These are phyloP conservation scores for Capsicum rhomboideum DNA, from an alignment of 257 asterid genomes.

Conservation along the genomic window DNA sequence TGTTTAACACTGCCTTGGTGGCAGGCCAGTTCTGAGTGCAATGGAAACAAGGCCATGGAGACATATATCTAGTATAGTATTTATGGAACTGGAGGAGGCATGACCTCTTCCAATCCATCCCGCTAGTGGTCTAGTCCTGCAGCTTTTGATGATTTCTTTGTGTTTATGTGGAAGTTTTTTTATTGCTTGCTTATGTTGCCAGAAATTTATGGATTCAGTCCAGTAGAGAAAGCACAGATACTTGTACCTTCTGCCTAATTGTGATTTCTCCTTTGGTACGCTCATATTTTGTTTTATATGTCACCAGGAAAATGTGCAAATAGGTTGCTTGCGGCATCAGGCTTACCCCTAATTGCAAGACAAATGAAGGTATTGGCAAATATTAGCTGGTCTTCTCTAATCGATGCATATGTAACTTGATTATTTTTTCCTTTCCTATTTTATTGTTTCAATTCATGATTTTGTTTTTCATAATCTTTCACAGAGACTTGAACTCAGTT, in stretches of 20 bases:
- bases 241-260: background rate
- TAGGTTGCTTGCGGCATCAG: constrained; percentile 78
- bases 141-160: background rate
- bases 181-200: background rate
- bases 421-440: background rate
- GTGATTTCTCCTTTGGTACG: background rate
- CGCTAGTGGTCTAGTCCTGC: background rate
- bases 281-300: background rate
- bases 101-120: background rate
- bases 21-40: too few species aligned
- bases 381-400: background rate
- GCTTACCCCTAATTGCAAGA: constrained; percentile 86
- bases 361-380: constrained; percentile 77
- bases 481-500: constrained; percentile 79
- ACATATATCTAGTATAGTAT: background rate
- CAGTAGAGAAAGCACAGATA: background rate
- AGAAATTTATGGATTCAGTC: background rate
- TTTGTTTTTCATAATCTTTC: constrained; percentile 7
- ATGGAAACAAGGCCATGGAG: too few species aligned
- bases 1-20: too few species aligned
- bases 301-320: constrained; percentile 95
- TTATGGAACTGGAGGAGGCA: background rate
- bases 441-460: background rate
- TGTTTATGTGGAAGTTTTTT: background rate
- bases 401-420: background rate